Conservation (phyloP, 352 stramenopile species). For the Globisporangium canariense region DNA sequence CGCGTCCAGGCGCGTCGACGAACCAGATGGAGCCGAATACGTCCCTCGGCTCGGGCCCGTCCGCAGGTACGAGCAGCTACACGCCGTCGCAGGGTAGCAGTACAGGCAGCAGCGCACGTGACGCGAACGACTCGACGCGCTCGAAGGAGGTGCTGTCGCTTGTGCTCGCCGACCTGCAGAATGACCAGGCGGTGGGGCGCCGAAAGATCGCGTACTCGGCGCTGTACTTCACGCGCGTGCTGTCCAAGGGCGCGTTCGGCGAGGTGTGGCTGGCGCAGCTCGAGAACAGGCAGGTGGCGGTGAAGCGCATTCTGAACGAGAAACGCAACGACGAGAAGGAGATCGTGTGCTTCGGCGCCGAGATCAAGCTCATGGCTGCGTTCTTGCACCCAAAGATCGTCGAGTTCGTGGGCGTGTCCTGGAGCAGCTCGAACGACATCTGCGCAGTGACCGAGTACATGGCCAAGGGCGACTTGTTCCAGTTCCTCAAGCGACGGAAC, state of each 20-base stretch:
- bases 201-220: constrained; percentile 67
- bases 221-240: constrained; percentile 79
- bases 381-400: constrained; percentile 84
- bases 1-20: background rate
- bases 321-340: constrained; percentile 82
- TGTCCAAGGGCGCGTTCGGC: constrained; percentile 84
- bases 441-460: constrained; percentile 85
- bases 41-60: constrained; percentile 9
- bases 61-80: constrained; percentile 17
- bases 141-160: constrained; percentile 45
- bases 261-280: constrained; percentile 84
- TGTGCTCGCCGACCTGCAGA: constrained; percentile 71
- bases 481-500: constrained; percentile 65
- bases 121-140: constrained; percentile 25
- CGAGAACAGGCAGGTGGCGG: constrained; percentile 72
- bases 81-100: constrained; percentile 13
- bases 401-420: constrained; percentile 75
- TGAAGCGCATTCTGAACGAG: constrained; percentile 81
- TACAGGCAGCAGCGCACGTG: constrained; percentile 10
- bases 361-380: constrained; percentile 85
- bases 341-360: constrained; percentile 78
- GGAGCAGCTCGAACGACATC: constrained; percentile 64
- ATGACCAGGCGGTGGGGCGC: constrained; percentile 43
- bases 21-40: background rate
- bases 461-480: constrained; percentile 68